Percentiles rank a stretch among this genome's conserved stretches.
Evolutionary conservation across 306 rosid genomes (phyloP).

Genomic region (Malus orientalis): DNA sequence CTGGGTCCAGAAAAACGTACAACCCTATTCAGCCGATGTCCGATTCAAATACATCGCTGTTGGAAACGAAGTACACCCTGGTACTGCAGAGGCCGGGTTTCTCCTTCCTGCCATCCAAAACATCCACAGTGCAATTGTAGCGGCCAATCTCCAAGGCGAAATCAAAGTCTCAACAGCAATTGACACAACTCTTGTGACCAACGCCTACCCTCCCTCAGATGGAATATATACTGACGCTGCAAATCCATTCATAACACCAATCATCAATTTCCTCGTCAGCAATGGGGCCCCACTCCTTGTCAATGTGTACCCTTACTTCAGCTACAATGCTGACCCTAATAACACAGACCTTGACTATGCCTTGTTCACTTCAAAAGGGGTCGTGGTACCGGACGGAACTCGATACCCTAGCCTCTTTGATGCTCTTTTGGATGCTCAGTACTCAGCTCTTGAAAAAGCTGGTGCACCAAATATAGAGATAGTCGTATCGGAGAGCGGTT

Average conservation of each 20-base stretch:
- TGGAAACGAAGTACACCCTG: slow-evolving; percentile 40
- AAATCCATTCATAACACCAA: slow-evolving; percentile 22
- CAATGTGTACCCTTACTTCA: slow-evolving; percentile 51
- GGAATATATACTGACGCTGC: slow-evolving; percentile 26
- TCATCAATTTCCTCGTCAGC: slow-evolving; percentile 21
- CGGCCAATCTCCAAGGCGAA: slow-evolving; percentile 34
- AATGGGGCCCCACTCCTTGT: slow-evolving; percentile 60
- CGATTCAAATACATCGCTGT: slow-evolving; percentile 34
- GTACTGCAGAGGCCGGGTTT: slow-evolving; percentile 1
- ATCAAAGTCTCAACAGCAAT: slow-evolving; percentile 59
- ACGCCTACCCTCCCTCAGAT: slow-evolving; percentile 32
- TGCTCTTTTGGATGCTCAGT: slow-evolving; percentile 39
- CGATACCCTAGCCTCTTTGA: slow-evolving; percentile 34
- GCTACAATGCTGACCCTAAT: neutral
- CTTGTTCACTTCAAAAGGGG: slow-evolving; percentile 31
- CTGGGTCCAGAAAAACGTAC: slow-evolving; percentile 31
- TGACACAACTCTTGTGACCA: slow-evolving; percentile 8
- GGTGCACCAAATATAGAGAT: slow-evolving; percentile 26
- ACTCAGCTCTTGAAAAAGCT: slow-evolving; percentile 46
- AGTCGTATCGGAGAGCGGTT: slow-evolving; percentile 62
- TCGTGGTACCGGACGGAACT: slow-evolving; percentile 15
- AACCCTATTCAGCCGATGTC: slow-evolving; percentile 25
- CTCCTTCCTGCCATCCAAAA: slow-evolving; percentile 28
- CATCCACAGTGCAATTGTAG: slow-evolving; percentile 26
- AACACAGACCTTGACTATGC: slow-evolving; percentile 26